These are phyloP conservation scores for Malassezia psittaci DNA, from an alignment of 1,284 basidiomycete genomes.

Conservation along the genomic window DNA sequence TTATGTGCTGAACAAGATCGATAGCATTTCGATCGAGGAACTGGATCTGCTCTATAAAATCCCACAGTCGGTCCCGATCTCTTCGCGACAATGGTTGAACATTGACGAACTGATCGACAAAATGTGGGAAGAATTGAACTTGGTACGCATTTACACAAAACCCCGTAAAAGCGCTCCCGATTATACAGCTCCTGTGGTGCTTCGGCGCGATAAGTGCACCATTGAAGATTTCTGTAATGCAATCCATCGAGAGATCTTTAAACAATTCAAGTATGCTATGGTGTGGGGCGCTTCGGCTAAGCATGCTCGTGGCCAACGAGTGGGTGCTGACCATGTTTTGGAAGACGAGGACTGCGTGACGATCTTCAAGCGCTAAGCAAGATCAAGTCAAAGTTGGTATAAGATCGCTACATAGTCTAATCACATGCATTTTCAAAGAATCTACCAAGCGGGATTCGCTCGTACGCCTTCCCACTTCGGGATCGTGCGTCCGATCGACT, in stretches of 20 bases:
- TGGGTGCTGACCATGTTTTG: slow-evolving; percentile 54
- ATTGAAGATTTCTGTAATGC: slow-evolving; percentile 74
- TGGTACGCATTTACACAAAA: slow-evolving; percentile 69
- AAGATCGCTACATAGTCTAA: no score
- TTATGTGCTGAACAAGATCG: slow-evolving; percentile 61
- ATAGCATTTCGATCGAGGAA: slow-evolving; percentile 85
- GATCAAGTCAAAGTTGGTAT: no score
- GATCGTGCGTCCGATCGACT: slow-evolving; percentile 23
- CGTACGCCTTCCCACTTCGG: slow-evolving; percentile 28
- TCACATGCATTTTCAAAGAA: no score
- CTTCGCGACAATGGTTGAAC: slow-evolving; percentile 87
- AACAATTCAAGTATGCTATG: slow-evolving; percentile 82
- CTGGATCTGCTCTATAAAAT: slow-evolving; percentile 84
- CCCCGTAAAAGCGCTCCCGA: slow-evolving; percentile 83
- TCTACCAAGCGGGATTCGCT: slow-evolving; percentile 5
- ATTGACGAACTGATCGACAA: slow-evolving; percentile 80
- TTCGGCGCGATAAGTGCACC: slow-evolving; percentile 55
- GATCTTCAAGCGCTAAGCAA: slow-evolving; percentile 29
- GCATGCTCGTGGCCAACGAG: slow-evolving; percentile 89
- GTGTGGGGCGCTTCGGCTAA: slow-evolving; percentile 93
- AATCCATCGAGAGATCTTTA: slow-evolving; percentile 83
- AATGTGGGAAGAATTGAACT: slow-evolving; percentile 46
- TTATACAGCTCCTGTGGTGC: slow-evolving; percentile 61
- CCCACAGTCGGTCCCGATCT: slow-evolving; percentile 87
- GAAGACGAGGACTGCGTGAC: slow-evolving; percentile 37